Evolutionary conservation across 2,329 filamentous ascomycete species (phyloP).

Genomic region (Fusarium begoniae): DNA sequence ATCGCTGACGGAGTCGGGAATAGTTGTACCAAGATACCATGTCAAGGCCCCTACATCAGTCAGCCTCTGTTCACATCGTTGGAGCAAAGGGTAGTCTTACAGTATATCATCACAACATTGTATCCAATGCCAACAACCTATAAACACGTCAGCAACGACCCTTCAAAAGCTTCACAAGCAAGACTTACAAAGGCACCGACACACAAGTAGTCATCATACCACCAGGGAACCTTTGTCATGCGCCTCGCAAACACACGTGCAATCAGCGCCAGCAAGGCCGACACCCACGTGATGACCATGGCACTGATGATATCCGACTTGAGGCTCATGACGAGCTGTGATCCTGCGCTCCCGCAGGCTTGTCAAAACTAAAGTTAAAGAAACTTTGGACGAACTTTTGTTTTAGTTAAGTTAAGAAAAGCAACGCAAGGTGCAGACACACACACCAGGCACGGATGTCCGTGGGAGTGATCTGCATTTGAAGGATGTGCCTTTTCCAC

Average conservation of each 20-base stretch:
- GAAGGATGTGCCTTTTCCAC: conserved; percentile 6
- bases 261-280: conserved; percentile 30
- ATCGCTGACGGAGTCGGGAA: conserved; percentile 10
- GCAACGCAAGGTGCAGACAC: background rate
- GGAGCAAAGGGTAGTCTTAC: background rate
- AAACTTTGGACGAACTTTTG: background rate
- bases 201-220: conserved; percentile 40
- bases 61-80: background rate
- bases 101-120: conserved; percentile 24
- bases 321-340: conserved; percentile 25
- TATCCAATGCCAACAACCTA: conserved; percentile 35
- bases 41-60: conserved; percentile 23
- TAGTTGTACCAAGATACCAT: conserved; percentile 29
- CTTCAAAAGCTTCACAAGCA: rapidly evolving
- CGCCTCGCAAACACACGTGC: conserved; percentile 34
- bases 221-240: conserved; percentile 39
- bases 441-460: background rate
- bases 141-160: background rate
- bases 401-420: conserved; percentile 1
- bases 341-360: background rate
- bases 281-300: conserved; percentile 33
- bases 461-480: conserved; percentile 33
- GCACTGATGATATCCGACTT: conserved; percentile 28
- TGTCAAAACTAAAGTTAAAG: background rate
- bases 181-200: conserved; percentile 37